These are phyloP conservation scores for Chaetoceros muelleri DNA, from an alignment of 108 stramenopile species.

Conservation along the genomic window DNA sequence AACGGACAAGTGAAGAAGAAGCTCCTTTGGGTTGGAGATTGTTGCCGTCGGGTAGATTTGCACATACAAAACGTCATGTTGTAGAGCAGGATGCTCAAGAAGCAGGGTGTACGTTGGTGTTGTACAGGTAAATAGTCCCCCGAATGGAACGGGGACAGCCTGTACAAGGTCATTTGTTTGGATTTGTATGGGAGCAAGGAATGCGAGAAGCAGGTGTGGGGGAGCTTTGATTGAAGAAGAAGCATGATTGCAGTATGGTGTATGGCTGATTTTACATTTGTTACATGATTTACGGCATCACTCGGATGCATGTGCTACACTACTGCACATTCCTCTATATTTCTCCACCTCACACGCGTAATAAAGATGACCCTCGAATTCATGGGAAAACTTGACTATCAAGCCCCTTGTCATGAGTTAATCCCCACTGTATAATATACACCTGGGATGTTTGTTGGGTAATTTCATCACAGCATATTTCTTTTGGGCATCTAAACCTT, in stretches of 20 bases:
- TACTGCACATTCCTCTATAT: neutral
- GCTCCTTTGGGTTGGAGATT: conserved; percentile 43
- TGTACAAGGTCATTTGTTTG: conserved; percentile 56
- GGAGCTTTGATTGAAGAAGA: too few relatives aligned
- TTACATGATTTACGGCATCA: neutral
- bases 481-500: neutral
- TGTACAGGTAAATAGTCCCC: conserved; percentile 43
- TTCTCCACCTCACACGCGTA: neutral
- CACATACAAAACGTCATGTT: conserved; percentile 55
- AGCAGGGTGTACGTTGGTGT: conserved; percentile 28
- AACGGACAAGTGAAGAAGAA: conserved; percentile 41
- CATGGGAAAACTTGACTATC: neutral
- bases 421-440: neutral
- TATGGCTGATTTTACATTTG: too few relatives aligned
- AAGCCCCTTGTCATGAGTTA: neutral
- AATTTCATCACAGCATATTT: neutral
- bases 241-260: too few relatives aligned
- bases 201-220: too few relatives aligned
- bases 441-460: neutral
- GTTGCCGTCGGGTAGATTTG: conserved; percentile 49
- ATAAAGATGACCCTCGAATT: neutral
- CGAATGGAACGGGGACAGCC: conserved; percentile 57
- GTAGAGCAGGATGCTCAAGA: conserved; percentile 19
- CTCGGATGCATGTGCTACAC: neutral
- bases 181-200: too few relatives aligned